phyloP scores from a whole-genome alignment of 2,329 filamentous ascomycete species.

The Trichoderma lentiforme region DNA sequence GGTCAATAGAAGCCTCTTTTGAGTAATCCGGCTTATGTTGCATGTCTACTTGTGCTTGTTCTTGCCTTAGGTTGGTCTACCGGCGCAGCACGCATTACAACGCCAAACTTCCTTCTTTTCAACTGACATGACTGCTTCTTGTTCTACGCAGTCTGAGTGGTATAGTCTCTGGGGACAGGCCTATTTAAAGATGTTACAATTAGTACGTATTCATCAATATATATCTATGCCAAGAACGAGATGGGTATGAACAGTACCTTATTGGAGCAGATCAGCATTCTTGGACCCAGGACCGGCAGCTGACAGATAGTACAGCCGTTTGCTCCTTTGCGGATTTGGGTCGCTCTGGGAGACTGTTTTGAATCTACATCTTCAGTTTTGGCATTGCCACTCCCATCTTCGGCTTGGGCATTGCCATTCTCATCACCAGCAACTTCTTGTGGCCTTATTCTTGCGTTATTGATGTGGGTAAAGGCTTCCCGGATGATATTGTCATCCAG shows the following conservation, averaged over 20 bases:
- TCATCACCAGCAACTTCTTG: slow-evolving; percentile 19
- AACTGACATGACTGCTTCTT: slow-evolving; percentile 36
- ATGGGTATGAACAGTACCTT: slow-evolving; percentile 38
- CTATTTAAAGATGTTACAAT: slow-evolving; percentile 29
- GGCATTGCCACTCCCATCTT: slow-evolving; percentile 17
- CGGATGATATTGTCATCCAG: slow-evolving; percentile 44
- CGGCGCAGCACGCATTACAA: slow-evolving; percentile 36
- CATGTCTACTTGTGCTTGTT: not conserved
- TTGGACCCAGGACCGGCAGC: slow-evolving; percentile 46
- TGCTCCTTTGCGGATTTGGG: slow-evolving; percentile 40
- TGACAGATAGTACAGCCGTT: slow-evolving; percentile 49
- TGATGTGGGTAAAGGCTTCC: slow-evolving; percentile 42
- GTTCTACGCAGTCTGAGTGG: slow-evolving; percentile 46
- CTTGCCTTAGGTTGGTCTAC: not conserved
- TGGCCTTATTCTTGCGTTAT: slow-evolving; percentile 37
- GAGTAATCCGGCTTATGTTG: not conserved
- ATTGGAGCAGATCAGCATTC: slow-evolving; percentile 49
- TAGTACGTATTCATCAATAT: not conserved
- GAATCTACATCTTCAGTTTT: slow-evolving; percentile 20
- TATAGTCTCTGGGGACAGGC: slow-evolving; percentile 44
- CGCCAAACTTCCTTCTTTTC: slow-evolving; percentile 37
- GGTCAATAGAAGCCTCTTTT: not conserved
- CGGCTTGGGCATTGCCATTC: slow-evolving; percentile 10
- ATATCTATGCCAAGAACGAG: not conserved
- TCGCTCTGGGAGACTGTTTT: slow-evolving; percentile 31